Percentiles rank a stretch among this genome's conserved stretches.
These are phyloP conservation scores for Stephania cephalantha DNA, from an alignment of 164 flowering plant genomes.

Conservation along the genomic window DNA sequence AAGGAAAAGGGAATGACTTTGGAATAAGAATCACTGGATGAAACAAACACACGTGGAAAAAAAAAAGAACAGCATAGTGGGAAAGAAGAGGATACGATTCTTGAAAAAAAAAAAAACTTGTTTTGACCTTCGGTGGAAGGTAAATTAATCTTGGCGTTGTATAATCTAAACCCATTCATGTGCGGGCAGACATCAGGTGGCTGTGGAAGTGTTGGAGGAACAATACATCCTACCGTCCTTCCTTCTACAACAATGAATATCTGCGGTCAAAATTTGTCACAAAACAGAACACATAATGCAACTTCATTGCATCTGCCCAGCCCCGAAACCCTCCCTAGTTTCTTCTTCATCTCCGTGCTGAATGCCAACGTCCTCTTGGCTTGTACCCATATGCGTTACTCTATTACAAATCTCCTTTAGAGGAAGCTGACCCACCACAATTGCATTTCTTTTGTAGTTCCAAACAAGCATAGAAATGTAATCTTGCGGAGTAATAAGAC, in stretches of 20 bases:
- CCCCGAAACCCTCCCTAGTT: conserved; percentile 22
- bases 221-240: conserved; percentile 1
- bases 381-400: conserved; percentile 19
- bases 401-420: conserved; percentile 15
- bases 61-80: background rate
- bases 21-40: background rate
- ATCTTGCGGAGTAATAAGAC: conserved; percentile 91
- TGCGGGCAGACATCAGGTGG: conserved; percentile 4
- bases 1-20: background rate
- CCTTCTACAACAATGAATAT: background rate
- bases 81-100: background rate
- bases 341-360: conserved; percentile 37
- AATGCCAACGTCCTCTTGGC: conserved; percentile 16
- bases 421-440: conserved; percentile 41
- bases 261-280: background rate
- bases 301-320: conserved; percentile 37
- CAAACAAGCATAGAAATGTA: conserved; percentile 93
- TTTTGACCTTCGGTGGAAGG: background rate
- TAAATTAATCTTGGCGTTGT: background rate
- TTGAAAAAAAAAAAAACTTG: background rate
- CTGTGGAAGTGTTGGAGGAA: background rate
- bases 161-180: conserved; percentile 1
- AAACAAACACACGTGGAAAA: background rate
- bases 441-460: conserved; percentile 88
- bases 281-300: background rate